These are phyloP conservation scores for Aaosphaeria arxii DNA, from an alignment of 2,329 filamentous ascomycete genomes.

Conservation along the genomic window DNA sequence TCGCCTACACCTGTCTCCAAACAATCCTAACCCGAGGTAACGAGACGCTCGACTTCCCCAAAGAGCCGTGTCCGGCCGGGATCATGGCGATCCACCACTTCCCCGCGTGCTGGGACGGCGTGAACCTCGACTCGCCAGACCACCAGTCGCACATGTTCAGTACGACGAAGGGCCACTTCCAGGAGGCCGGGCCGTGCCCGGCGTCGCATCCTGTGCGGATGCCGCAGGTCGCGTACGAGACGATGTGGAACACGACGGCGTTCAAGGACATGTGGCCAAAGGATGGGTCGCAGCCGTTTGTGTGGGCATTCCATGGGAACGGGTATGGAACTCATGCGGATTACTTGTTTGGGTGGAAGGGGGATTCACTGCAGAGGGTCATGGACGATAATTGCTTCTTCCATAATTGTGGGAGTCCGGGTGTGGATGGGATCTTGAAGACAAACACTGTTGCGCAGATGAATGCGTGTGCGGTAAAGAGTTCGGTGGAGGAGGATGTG, in stretches of 20 bases:
- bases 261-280: slow-evolving; percentile 15
- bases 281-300: slow-evolving; percentile 17
- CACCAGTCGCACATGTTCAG: slow-evolving; percentile 62
- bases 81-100: slow-evolving; percentile 65
- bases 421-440: slow-evolving; percentile 1
- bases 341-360: slow-evolving; percentile 16
- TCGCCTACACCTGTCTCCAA: slow-evolving; percentile 31
- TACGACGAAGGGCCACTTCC: slow-evolving; percentile 41
- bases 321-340: slow-evolving; percentile 9
- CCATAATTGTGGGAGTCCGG: slow-evolving; percentile 2
- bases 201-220: slow-evolving; percentile 9
- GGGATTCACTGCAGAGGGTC: slow-evolving; percentile 8
- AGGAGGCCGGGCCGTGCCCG: slow-evolving; percentile 8
- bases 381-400: slow-evolving; percentile 6
- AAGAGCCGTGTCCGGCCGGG: slow-evolving; percentile 49
- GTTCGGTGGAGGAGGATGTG: neutral
- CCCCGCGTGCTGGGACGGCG: slow-evolving; percentile 68
- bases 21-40: slow-evolving; percentile 35
- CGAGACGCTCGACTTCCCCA: slow-evolving; percentile 8
- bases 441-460: neutral
- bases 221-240: slow-evolving; percentile 10
- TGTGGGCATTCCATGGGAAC: slow-evolving; percentile 3
- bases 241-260: slow-evolving; percentile 8
- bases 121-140: slow-evolving; percentile 53
- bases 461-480: slow-evolving; percentile 2